Evolutionary conservation across 2,329 filamentous ascomycete species (phyloP).

Genomic region (Neonectria faginata): DNA sequence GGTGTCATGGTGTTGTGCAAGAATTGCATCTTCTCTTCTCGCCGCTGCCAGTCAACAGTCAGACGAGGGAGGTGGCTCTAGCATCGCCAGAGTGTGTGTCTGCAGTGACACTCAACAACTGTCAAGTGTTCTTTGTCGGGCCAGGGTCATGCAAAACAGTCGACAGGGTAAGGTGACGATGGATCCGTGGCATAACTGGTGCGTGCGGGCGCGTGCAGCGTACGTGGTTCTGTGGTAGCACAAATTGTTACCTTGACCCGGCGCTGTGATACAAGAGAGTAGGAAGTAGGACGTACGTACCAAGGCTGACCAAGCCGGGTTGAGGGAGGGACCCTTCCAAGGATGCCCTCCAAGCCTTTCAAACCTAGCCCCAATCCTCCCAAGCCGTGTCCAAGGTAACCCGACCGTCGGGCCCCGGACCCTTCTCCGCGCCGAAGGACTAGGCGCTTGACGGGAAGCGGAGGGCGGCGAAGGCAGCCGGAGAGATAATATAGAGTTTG

Average conservation of each 20-base stretch:
- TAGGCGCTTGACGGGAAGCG: neutral
- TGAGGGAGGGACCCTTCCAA: neutral
- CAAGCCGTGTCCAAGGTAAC: neutral
- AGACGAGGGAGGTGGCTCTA: neutral
- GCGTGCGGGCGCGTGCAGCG: neutral
- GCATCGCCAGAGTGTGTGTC: neutral
- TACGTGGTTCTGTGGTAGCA: neutral
- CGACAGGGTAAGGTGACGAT: conserved; percentile 1
- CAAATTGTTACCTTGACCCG: neutral
- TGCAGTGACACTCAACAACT: neutral
- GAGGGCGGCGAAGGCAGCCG: conserved; percentile 1
- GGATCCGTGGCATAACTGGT: neutral
- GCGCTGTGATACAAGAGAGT: conserved; percentile 1
- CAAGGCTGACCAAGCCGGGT: neutral
- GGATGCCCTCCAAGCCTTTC: too few species aligned
- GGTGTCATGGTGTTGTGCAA: conserved; percentile 43
- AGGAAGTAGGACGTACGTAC: neutral
- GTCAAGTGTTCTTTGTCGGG: conserved; percentile 4
- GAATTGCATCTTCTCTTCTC: conserved; percentile 42
- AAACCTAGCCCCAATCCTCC: neutral
- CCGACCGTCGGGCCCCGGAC: conserved; percentile 32
- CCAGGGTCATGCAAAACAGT: conserved; percentile 2
- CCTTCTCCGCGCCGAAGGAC: conserved; percentile 29
- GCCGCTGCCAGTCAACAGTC: neutral
- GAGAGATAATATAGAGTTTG: conserved; percentile 25